A percentile compares a stretch with the other conserved stretches of the same genome.
Conservation (phyloP, 768 basidiomycete genomes). For the Mycena haematopus region DNA sequence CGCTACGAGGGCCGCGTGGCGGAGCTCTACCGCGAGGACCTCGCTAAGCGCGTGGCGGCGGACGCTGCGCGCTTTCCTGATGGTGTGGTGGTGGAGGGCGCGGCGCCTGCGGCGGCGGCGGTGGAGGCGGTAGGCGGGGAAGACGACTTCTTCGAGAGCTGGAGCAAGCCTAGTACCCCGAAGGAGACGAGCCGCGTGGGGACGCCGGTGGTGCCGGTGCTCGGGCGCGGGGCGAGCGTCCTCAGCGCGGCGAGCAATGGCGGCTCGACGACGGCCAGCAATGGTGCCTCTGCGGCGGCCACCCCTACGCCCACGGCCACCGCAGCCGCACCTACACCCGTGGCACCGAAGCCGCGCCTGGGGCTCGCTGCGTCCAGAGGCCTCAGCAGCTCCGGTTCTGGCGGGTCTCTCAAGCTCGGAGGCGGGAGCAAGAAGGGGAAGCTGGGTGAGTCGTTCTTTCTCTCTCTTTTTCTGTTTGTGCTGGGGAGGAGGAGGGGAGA, state of each 20-base stretch:
- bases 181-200: slow-evolving; percentile 39
- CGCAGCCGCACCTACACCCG: slow-evolving; percentile 38
- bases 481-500: background rate
- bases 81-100: slow-evolving; percentile 85
- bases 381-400: slow-evolving; percentile 20
- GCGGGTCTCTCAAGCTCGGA: slow-evolving; percentile 26
- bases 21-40: slow-evolving; percentile 91
- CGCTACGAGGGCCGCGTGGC: slow-evolving; percentile 88
- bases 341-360: slow-evolving; percentile 41
- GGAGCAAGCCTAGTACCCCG: slow-evolving; percentile 84
- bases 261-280: background rate
- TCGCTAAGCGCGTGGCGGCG: slow-evolving; percentile 78
- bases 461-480: background rate
- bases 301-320: slow-evolving; percentile 30
- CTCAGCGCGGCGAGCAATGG: background rate
- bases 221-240: slow-evolving; percentile 19
- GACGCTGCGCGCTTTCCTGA: slow-evolving; percentile 78
- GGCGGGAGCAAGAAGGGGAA: slow-evolving; percentile 32
- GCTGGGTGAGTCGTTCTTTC: slow-evolving; percentile 18
- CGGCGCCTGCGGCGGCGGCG: slow-evolving; percentile 53
- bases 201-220: slow-evolving; percentile 27
- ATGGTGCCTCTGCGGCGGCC: slow-evolving; percentile 1
- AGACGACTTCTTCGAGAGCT: slow-evolving; percentile 96
- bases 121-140: slow-evolving; percentile 55
- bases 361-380: slow-evolving; percentile 25